These are phyloP conservation scores for Phycomyces blakesleeanus DNA, from an alignment of 192 early-diverging fungal genomes.

Conservation along the genomic window DNA sequence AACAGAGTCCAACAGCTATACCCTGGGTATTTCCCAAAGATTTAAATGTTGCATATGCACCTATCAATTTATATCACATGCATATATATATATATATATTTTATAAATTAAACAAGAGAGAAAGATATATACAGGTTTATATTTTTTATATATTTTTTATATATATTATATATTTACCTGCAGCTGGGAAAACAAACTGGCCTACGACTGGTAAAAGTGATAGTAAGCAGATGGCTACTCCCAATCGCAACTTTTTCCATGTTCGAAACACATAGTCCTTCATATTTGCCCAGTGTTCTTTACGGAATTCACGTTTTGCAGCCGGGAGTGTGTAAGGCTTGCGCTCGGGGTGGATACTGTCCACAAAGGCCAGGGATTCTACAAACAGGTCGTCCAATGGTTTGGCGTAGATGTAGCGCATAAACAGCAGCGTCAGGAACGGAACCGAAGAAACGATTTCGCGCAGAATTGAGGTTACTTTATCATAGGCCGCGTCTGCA, in stretches of 20 bases:
- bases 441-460: conserved; percentile 32
- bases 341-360: conserved; percentile 26
- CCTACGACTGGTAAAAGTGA: conserved; percentile 54
- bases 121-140: neutral
- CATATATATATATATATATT: neutral
- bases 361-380: conserved; percentile 43
- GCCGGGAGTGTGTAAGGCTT: conserved; percentile 39
- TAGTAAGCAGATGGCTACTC: conserved; percentile 39
- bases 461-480: neutral
- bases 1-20: conserved; percentile 38
- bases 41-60: conserved; percentile 43
- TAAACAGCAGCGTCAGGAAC: conserved; percentile 47
- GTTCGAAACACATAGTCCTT: conserved; percentile 43
- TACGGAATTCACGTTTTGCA: conserved; percentile 26
- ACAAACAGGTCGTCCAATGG: conserved; percentile 58
- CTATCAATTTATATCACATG: conserved; percentile 8
- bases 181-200: conserved; percentile 45
- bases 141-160: no score
- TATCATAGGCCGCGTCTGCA: conserved; percentile 5
- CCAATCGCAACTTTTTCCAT: conserved; percentile 39
- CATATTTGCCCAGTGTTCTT: conserved; percentile 48
- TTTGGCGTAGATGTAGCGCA: conserved; percentile 56
- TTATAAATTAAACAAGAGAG: neutral
- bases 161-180: no score
- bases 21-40: conserved; percentile 38